These are phyloP conservation scores for Annulohypoxylon maeteangense DNA, from an alignment of 495 filamentous ascomycete genomes.

Conservation along the genomic window DNA sequence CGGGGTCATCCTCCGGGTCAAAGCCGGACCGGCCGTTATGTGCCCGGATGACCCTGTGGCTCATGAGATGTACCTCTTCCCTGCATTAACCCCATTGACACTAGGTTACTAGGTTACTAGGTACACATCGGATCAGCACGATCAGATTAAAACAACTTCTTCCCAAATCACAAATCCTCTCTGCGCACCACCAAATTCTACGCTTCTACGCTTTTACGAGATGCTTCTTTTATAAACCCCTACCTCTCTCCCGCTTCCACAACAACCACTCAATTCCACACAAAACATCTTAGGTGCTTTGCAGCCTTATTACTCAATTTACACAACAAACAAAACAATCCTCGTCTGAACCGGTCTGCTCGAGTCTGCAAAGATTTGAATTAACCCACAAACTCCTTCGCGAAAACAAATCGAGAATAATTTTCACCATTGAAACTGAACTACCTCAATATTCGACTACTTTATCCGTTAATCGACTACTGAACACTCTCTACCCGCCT, in stretches of 20 bases:
- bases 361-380: background rate
- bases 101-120: background rate
- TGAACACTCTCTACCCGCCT: background rate
- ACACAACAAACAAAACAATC: background rate
- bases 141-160: conserved; percentile 29
- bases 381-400: conserved; percentile 7
- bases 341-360: background rate
- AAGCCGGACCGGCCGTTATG: conserved; percentile 31
- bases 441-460: conserved; percentile 9
- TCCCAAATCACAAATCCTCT: background rate
- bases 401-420: conserved; percentile 4
- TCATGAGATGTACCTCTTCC: conserved; percentile 2
- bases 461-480: background rate
- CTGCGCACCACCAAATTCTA: conserved; percentile 8
- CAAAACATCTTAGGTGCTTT: conserved; percentile 4
- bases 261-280: conserved; percentile 2
- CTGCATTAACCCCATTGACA: conserved; percentile 22
- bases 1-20: conserved; percentile 30
- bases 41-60: conserved; percentile 8
- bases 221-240: conserved; percentile 12
- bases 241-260: background rate
- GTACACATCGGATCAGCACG: conserved; percentile 15
- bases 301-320: background rate
- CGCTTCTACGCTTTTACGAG: conserved; percentile 8
- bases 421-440: background rate